These are phyloP conservation scores for Puccinia horiana DNA, from an alignment of 1,284 basidiomycete genomes.

Conservation along the genomic window DNA sequence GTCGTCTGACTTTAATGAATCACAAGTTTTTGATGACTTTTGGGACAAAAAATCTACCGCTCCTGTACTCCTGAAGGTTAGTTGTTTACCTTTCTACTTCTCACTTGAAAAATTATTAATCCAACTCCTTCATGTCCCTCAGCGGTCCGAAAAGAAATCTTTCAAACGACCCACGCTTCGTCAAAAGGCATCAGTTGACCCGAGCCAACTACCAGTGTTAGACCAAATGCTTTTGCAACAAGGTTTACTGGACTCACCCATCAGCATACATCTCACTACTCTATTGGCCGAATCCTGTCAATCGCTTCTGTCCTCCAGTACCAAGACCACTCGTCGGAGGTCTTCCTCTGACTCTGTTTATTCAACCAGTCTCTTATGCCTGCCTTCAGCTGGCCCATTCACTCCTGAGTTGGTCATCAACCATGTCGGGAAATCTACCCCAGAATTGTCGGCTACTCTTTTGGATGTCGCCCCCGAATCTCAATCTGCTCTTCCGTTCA, in stretches of 20 bases:
- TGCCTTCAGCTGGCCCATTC: conserved; percentile 22
- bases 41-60: background rate
- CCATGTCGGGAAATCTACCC: conserved; percentile 15
- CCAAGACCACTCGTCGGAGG: background rate
- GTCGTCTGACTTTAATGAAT: background rate
- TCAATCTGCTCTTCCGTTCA: background rate
- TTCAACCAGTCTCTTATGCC: background rate
- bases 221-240: conserved; percentile 38
- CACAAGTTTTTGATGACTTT: conserved; percentile 3
- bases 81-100: background rate
- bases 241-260: conserved; percentile 37
- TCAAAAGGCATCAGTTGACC: background rate
- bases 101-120: background rate
- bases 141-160: background rate
- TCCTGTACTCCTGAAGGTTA: conserved; percentile 6
- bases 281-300: background rate
- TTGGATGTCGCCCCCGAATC: background rate
- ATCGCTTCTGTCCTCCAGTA: background rate
- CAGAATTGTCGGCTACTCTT: conserved; percentile 12
- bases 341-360: conserved; percentile 12
- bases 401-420: conserved; percentile 35
- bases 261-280: conserved; percentile 32
- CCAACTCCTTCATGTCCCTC: background rate
- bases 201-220: conserved; percentile 3
- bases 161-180: background rate